These are phyloP conservation scores for Hansenula anomala DNA, from an alignment of 1,139 yeast species.

Conservation along the genomic window DNA sequence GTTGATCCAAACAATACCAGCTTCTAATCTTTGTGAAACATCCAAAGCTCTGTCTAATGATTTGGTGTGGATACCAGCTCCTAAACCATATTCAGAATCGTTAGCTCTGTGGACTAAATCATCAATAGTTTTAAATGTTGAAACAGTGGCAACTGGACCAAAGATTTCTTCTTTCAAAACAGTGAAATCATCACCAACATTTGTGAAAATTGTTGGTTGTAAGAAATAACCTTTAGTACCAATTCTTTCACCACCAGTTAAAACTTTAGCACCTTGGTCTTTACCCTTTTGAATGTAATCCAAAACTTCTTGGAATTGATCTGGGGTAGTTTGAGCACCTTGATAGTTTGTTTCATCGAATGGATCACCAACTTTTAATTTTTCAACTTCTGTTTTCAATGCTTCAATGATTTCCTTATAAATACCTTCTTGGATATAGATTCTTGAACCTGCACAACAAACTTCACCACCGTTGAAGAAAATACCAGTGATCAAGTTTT, in stretches of 20 bases:
- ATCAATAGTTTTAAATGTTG: constrained; percentile 68
- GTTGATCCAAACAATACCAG: constrained; percentile 84
- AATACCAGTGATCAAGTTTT: constrained; percentile 56
- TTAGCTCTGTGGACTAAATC: constrained; percentile 70
- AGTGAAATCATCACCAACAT: constrained; percentile 60
- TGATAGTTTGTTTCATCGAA: constrained; percentile 67
- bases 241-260: constrained; percentile 73
- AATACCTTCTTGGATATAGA: constrained; percentile 70
- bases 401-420: constrained; percentile 62
- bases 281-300: constrained; percentile 69
- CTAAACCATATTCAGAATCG: constrained; percentile 74
- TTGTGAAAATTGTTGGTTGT: constrained; percentile 75
- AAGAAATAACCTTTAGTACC: constrained; percentile 71
- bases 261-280: constrained; percentile 67
- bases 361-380: constrained; percentile 67
- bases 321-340: constrained; percentile 81
- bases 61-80: constrained; percentile 79
- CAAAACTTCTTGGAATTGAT: constrained; percentile 72
- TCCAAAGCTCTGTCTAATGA: constrained; percentile 53
- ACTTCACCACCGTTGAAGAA: constrained; percentile 86
- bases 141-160: constrained; percentile 77
- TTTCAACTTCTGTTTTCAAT: constrained; percentile 47
- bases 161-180: constrained; percentile 82
- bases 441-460: constrained; percentile 84
- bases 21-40: constrained; percentile 62